Evolutionary conservation across 169 alveolate species (phyloP).

Genomic region (Cryptosporidium ubiquitum): DNA sequence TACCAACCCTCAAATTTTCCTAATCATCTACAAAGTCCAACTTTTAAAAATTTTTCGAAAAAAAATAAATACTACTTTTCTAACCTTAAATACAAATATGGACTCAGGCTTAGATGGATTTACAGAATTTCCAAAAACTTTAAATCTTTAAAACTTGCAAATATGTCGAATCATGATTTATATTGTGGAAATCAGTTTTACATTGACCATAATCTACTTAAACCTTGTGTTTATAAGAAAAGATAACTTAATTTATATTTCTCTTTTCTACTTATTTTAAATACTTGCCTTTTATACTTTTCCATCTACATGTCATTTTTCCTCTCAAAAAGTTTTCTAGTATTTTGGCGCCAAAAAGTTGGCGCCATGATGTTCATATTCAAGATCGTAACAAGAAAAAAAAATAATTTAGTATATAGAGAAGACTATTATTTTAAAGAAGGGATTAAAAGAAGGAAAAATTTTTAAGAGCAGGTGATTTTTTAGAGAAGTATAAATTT

Average conservation of each 20-base stretch:
- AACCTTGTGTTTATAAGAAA: constrained; percentile 79
- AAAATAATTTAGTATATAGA: not conserved
- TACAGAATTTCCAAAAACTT: not conserved
- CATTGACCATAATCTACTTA: constrained; percentile 33
- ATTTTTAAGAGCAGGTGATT: not conserved
- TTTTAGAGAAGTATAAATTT: not conserved
- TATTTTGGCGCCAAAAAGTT: not conserved
- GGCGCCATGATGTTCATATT: not conserved
- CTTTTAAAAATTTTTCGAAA: not conserved
- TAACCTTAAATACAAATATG: constrained; percentile 1
- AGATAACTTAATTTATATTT: constrained; percentile 34
- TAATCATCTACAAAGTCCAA: not conserved
- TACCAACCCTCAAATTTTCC: not conserved
- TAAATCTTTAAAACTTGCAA: not conserved
- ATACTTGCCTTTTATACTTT: too few relatives aligned
- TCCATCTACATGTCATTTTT: too few relatives aligned
- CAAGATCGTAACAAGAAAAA: not conserved
- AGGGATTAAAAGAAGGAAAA: not conserved
- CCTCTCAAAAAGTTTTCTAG: too few relatives aligned
- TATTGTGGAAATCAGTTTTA: not conserved
- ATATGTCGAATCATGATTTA: not conserved
- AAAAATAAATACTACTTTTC: not conserved
- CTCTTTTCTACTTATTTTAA: not conserved
- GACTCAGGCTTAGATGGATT: constrained; percentile 3
- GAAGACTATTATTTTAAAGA: too few relatives aligned